Evolutionary conservation across 164 flowering plant species (phyloP), one percentile per base, ranked within the genome.

Genomic region (Macadamia tetraphylla): DNA sequence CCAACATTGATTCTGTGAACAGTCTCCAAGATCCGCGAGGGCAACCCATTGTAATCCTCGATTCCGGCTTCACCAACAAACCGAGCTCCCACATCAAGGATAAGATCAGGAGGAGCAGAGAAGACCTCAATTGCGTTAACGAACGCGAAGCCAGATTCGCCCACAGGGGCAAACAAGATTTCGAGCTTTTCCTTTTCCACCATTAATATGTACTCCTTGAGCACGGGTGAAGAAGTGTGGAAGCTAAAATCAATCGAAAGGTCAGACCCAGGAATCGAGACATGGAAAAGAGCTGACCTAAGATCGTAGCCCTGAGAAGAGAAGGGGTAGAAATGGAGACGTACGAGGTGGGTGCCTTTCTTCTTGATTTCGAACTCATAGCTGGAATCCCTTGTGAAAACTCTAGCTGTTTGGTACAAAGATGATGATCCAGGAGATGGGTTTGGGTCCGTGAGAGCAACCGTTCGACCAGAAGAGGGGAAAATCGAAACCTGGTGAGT

Each of bases 111-210:
- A 10, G 98, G 94, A 55, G 85, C 89, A 0, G 98, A 87, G 67
- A 88, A 78, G n/a, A 90, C 85, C 68, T 92, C 98, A 68, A 90
- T 82, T 29, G 90, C 96, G 68, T 79, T 88, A 30, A 87, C 85
- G 74, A 81, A 92, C 42, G 75, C 94, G 55, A 87, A 77, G 23
- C 70, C 64, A 6, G 81, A 71, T 29, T 59, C 73, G 0, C 67
- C 40, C 31, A 23, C 35, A 6, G 92, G 92, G 0, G 11, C 62
- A 71, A 89, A 85, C 69, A 60, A 3, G 32, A 92, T 72, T 44
- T 78, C 82, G 68, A 85, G 66, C 57, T 67, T 64, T 7, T 60
- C 74, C 18, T 42, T 63, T 55, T 83, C 78, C 8, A 83, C 63
- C 46, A 56, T 79, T 67, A 87, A 1, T 23, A 85, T 67, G 66